Conservation (phyloP, 2,329 filamentous ascomycete species). For the Clarireedia hainanense region DNA sequence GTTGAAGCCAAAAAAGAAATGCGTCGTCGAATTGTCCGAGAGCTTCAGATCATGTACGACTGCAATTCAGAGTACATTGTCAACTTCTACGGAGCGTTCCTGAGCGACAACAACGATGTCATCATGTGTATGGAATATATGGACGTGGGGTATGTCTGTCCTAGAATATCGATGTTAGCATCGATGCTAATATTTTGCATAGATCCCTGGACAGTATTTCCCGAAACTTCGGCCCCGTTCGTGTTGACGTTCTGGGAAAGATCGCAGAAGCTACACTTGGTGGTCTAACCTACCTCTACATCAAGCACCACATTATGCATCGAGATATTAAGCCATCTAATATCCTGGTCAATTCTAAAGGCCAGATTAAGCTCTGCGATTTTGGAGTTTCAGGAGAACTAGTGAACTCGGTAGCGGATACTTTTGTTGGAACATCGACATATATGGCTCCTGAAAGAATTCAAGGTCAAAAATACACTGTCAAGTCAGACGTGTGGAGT, state of each 20-base stretch:
- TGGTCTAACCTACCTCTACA: conserved; percentile 90
- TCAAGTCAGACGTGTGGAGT: conserved; percentile 97
- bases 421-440: conserved; percentile 95
- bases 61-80: conserved; percentile 97
- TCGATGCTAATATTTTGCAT: conserved; percentile 24
- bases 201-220: conserved; percentile 92
- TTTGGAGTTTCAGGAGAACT: conserved; percentile 98
- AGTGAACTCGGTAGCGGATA: conserved; percentile 96
- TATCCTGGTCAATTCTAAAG: conserved; percentile 88
- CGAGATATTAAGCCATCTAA: conserved; percentile 98
- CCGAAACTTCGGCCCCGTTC: conserved; percentile 86
- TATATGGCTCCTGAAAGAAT: conserved; percentile 99
- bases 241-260: conserved; percentile 94
- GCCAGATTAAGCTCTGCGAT: conserved; percentile 94
- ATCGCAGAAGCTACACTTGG: conserved; percentile 94
- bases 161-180: neutral
- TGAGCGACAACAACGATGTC: conserved; percentile 94
- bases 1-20: conserved; percentile 97
- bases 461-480: conserved; percentile 91
- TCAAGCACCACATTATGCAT: conserved; percentile 96
- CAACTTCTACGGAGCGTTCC: conserved; percentile 93
- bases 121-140: conserved; percentile 99
- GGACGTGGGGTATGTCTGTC: conserved; percentile 78
- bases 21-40: conserved; percentile 91
- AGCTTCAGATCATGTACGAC: conserved; percentile 96